A percentile compares a stretch with the other conserved stretches of the same genome.
Conservation (phyloP, 306 rosid genomes). For the Cucurbita pepo region DNA sequence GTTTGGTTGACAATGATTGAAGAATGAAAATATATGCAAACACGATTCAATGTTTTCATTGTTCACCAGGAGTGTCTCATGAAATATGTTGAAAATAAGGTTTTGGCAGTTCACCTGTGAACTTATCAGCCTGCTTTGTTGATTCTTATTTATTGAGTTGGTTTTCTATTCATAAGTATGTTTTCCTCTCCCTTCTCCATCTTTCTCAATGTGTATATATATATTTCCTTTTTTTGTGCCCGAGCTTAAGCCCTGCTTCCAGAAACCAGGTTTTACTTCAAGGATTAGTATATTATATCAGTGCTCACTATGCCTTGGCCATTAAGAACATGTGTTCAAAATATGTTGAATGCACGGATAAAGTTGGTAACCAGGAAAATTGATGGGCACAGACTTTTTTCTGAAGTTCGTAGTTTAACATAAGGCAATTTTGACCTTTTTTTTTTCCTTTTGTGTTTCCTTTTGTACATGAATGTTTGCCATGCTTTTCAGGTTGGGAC, state of each 20-base stretch:
- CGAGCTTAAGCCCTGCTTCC: background rate
- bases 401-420: background rate
- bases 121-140: background rate
- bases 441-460: background rate
- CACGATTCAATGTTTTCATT: background rate
- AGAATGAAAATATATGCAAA: background rate
- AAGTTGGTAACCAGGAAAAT: background rate
- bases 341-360: background rate
- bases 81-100: slow-evolving; percentile 1
- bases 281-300: background rate
- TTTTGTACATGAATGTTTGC: slow-evolving; percentile 7
- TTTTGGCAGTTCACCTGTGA: background rate
- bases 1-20: background rate
- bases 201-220: background rate
- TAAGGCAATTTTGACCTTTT: background rate
- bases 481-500: slow-evolving; percentile 74
- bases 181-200: background rate
- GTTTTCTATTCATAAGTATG: background rate
- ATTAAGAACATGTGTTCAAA: background rate
- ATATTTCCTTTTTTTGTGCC: background rate
- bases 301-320: background rate
- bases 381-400: background rate
- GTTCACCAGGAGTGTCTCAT: background rate
- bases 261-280: background rate
- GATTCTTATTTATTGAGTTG: background rate